Conservation (phyloP, 345 rosid genomes). For the Pseudoturritis turrita region DNA sequence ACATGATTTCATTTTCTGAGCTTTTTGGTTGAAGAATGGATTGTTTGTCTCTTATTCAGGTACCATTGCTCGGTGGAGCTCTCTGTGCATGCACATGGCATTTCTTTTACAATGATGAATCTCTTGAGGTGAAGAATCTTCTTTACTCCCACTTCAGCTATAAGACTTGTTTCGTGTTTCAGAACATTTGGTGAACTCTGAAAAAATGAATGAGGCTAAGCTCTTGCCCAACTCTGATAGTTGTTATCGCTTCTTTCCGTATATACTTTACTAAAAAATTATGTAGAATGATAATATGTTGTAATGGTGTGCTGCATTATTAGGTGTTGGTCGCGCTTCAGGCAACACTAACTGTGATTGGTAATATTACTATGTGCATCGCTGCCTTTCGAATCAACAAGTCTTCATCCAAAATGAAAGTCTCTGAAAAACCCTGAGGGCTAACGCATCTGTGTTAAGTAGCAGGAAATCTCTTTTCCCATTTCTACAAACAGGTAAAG, state of each 20-base stretch:
- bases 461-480: background rate
- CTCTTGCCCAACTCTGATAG: background rate
- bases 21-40: constrained; percentile 23
- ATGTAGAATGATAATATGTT: background rate
- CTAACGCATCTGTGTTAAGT: background rate
- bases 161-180: background rate
- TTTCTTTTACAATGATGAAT: constrained; percentile 90
- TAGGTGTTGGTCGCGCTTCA: constrained; percentile 83
- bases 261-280: background rate
- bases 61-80: constrained; percentile 96
- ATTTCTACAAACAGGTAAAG: background rate
- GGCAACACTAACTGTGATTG: constrained; percentile 75
- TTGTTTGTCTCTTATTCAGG: constrained; percentile 40
- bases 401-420: constrained; percentile 37
- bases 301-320: background rate
- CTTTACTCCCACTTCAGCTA: background rate
- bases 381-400: constrained; percentile 81
- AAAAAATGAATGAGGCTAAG: background rate
- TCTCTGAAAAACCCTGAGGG: constrained; percentile 34
- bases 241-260: background rate
- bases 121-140: constrained; percentile 67
- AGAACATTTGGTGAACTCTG: background rate
- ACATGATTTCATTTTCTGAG: constrained; percentile 69
- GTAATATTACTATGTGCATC: constrained; percentile 73
- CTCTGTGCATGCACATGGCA: constrained; percentile 97